A percentile compares a stretch with the other conserved stretches of the same genome.
These are phyloP conservation scores for Dipodascopsis uninucleata DNA, from an alignment of 805 yeast species.

Conservation along the genomic window DNA sequence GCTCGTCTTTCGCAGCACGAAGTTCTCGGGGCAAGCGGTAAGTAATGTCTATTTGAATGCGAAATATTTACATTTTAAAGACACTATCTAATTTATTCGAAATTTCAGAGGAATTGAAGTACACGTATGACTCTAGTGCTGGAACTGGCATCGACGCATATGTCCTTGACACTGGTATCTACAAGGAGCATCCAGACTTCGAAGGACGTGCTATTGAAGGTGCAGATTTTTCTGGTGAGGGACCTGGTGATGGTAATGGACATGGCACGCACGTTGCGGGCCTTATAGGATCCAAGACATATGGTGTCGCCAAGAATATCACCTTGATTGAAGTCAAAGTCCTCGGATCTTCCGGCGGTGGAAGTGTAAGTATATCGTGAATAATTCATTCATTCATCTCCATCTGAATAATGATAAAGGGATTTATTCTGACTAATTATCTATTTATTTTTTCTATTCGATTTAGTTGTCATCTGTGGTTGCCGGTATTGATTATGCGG, in stretches of 20 bases:
- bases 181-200: constrained; percentile 44
- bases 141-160: constrained; percentile 60
- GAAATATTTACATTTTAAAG: constrained; percentile 38
- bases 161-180: constrained; percentile 77
- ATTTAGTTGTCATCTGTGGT: constrained; percentile 35
- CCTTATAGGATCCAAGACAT: constrained; percentile 69
- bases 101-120: constrained; percentile 47
- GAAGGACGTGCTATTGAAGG: constrained; percentile 43
- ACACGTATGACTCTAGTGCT: constrained; percentile 42
- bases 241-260: constrained; percentile 68
- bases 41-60: constrained; percentile 12
- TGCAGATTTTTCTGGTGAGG: constrained; percentile 47
- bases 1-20: constrained; percentile 35
- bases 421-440: constrained; percentile 27
- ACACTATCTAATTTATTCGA: constrained; percentile 50
- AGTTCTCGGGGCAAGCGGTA: constrained; percentile 23
- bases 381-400: constrained; percentile 61
- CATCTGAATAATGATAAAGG: constrained; percentile 66
- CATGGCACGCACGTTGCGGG: constrained; percentile 98
- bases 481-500: constrained; percentile 40
- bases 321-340: constrained; percentile 71
- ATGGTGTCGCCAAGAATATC: constrained; percentile 76
- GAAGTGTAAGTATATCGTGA: constrained; percentile 36
- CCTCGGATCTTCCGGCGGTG: constrained; percentile 63
- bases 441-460: background rate